A percentile compares a stretch with the other conserved stretches of the same genome.
These are phyloP conservation scores for Pulveroboletus sp. DNA, from an alignment of 768 basidiomycete species.

Conservation along the genomic window DNA sequence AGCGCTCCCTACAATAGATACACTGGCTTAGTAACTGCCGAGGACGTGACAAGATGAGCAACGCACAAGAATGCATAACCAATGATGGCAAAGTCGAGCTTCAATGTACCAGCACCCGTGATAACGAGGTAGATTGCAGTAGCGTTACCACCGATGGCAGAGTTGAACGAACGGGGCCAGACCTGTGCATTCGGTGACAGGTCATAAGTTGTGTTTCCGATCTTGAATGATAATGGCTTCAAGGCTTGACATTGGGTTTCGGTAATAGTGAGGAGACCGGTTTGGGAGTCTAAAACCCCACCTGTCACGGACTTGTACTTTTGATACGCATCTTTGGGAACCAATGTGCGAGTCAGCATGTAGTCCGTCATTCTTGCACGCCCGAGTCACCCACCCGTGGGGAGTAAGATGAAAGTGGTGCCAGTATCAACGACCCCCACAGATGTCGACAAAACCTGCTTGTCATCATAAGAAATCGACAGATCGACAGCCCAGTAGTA, in stretches of 20 bases:
- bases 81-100: constrained; percentile 13
- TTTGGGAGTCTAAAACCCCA: constrained; percentile 13
- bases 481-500: constrained; percentile 31
- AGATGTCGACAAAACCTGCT: constrained; percentile 10
- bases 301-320: constrained; percentile 8
- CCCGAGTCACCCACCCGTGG: constrained; percentile 13
- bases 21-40: too few species aligned
- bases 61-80: constrained; percentile 3
- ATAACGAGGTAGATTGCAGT: constrained; percentile 24
- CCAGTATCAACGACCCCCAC: constrained; percentile 34
- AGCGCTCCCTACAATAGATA: too few species aligned
- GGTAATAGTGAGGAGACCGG: constrained; percentile 26
- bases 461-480: constrained; percentile 19
- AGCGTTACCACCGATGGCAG: constrained; percentile 19
- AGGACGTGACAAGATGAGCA: too few species aligned
- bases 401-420: constrained; percentile 20
- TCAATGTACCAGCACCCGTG: constrained; percentile 5
- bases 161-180: constrained; percentile 16
- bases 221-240: constrained; percentile 14
- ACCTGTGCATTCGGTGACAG: constrained; percentile 16
- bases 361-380: not conserved
- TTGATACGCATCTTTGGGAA: constrained; percentile 13
- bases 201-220: constrained; percentile 8
- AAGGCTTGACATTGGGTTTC: constrained; percentile 19
- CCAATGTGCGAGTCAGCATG: not conserved